phyloP scores from a whole-genome alignment of 192 early-diverging fungal species.

The Coemansia sp. region DNA sequence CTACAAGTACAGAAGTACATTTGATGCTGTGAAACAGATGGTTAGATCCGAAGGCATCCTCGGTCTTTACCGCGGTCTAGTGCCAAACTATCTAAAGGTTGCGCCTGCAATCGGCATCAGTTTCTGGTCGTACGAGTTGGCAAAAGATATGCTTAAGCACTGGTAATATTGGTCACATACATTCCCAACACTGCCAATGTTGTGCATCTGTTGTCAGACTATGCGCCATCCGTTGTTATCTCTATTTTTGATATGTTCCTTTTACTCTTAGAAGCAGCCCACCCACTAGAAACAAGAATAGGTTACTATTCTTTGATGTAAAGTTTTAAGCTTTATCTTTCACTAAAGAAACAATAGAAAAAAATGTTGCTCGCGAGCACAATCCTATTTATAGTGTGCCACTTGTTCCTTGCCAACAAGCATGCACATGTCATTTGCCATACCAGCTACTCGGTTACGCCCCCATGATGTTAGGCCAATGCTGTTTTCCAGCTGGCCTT shows the following conservation, averaged over 20 bases:
- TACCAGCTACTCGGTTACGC: too few relatives aligned
- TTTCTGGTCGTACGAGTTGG: slow-evolving; percentile 79
- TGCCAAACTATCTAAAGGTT: slow-evolving; percentile 84
- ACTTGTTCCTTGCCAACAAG: too few relatives aligned
- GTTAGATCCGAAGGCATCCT: slow-evolving; percentile 66
- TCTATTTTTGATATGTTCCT: slow-evolving; percentile 4
- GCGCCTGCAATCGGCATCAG: slow-evolving; percentile 82
- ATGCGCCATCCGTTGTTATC: not conserved
- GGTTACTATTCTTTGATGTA: too few relatives aligned
- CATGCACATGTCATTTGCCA: too few relatives aligned
- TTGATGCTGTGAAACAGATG: slow-evolving; percentile 65
- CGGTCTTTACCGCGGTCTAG: slow-evolving; percentile 73
- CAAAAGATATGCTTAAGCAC: slow-evolving; percentile 63
- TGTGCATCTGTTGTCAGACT: not conserved
- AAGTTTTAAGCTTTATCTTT: too few relatives aligned
- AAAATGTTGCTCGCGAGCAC: too few relatives aligned
- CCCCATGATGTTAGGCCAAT: too few relatives aligned
- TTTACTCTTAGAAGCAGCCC: not conserved
- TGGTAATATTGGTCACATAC: slow-evolving; percentile 20
- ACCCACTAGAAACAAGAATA: not conserved
- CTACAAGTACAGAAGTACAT: slow-evolving; percentile 73
- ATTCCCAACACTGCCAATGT: not conserved
- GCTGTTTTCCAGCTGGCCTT: too few relatives aligned
- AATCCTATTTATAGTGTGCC: too few relatives aligned
- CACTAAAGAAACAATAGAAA: too few relatives aligned